Evolutionary conservation across 1,284 basidiomycete genomes (phyloP).

Genomic region (Naganishia albida): DNA sequence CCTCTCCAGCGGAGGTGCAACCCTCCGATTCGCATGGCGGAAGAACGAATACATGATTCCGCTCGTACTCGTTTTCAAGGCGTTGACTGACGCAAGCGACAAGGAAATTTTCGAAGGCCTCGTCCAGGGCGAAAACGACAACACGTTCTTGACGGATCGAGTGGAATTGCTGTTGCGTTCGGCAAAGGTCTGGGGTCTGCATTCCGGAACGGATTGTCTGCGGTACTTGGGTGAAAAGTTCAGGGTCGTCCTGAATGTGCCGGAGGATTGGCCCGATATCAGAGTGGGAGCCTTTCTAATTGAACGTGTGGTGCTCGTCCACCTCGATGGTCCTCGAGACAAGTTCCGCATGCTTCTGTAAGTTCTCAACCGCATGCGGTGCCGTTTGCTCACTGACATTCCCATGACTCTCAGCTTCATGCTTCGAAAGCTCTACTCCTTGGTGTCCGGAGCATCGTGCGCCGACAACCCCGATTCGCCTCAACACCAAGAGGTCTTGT

Average conservation of each 20-base stretch:
- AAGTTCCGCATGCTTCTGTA: constrained; percentile 96
- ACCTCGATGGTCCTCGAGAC: constrained; percentile 84
- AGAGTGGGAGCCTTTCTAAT: constrained; percentile 82
- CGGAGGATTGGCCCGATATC: constrained; percentile 89
- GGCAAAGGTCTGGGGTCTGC: constrained; percentile 88
- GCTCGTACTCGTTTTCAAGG: constrained; percentile 94
- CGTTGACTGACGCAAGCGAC: constrained; percentile 90
- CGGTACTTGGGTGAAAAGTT: constrained; percentile 99
- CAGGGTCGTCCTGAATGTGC: constrained; percentile 83
- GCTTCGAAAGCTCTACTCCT: constrained; percentile 91
- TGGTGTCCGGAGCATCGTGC: constrained; percentile 87
- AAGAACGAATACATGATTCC: constrained; percentile 99
- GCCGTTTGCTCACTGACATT: neutral
- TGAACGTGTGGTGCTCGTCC: constrained; percentile 84
- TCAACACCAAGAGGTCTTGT: constrained; percentile 95
- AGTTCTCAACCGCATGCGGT: constrained; percentile 48
- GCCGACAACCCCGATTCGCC: constrained; percentile 98
- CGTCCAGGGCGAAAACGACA: constrained; percentile 94
- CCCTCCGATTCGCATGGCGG: constrained; percentile 92
- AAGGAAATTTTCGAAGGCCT: constrained; percentile 98
- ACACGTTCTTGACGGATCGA: constrained; percentile 96
- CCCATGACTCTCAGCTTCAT: constrained; percentile 70
- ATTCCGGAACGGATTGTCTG: constrained; percentile 89
- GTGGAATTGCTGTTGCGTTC: constrained; percentile 96
- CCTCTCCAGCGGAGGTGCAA: constrained; percentile 92